Percentiles rank a stretch among this genome's conserved stretches.
Conservation (phyloP, 805 yeast species). For the Limtongia smithiae region DNA sequence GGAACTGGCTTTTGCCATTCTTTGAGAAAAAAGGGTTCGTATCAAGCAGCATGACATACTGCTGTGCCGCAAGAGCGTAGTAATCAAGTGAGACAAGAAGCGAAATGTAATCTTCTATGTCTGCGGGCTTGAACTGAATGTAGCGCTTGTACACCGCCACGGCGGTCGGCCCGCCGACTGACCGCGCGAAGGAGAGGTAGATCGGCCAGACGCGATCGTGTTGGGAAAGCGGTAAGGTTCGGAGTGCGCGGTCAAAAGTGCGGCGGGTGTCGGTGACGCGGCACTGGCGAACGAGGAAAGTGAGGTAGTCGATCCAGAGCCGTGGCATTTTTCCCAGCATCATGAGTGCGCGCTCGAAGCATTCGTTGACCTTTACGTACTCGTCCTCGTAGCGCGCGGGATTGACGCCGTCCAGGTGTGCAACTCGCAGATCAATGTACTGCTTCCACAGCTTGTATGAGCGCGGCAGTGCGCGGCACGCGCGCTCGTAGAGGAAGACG, state of each 20-base stretch:
- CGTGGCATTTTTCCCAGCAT: constrained; percentile 46
- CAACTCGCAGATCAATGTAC: constrained; percentile 46
- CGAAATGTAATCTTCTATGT: constrained; percentile 34
- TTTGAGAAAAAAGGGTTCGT: constrained; percentile 39
- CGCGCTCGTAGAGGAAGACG: constrained; percentile 50
- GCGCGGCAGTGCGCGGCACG: constrained; percentile 44
- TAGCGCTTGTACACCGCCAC: constrained; percentile 40
- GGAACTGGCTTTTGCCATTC: constrained; percentile 45
- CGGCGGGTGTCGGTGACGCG: constrained; percentile 43
- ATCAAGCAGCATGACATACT: constrained; percentile 40
- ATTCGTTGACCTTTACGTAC: constrained; percentile 39
- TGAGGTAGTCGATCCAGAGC: constrained; percentile 52
- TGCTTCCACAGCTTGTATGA: constrained; percentile 55
- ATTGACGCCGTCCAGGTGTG: constrained; percentile 34
- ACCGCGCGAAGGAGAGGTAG: constrained; percentile 49
- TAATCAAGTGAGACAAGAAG: constrained; percentile 29
- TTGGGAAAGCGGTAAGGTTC: constrained; percentile 48
- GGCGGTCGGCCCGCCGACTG: constrained; percentile 43
- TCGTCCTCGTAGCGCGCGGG: constrained; percentile 37
- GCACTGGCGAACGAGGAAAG: constrained; percentile 41
- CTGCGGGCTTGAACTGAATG: constrained; percentile 31
- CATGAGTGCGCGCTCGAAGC: constrained; percentile 49
- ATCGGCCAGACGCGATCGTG: constrained; percentile 56
- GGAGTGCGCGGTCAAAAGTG: constrained; percentile 50
- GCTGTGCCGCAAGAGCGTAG: constrained; percentile 33